Evolutionary conservation across 2,329 filamentous ascomycete species (phyloP).

Genomic region (Pseudogymnoascus sp.): DNA sequence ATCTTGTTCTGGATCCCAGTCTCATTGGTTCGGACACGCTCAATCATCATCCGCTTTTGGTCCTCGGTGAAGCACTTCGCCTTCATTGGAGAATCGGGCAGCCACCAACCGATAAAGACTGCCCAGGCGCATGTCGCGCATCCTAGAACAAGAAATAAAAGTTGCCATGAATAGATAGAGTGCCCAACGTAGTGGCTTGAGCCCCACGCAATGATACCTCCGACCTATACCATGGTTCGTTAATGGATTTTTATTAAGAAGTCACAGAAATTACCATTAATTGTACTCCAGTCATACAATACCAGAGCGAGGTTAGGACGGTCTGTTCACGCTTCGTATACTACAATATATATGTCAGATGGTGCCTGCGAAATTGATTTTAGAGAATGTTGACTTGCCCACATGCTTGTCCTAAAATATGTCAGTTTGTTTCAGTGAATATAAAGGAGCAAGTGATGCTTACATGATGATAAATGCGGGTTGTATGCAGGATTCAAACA

Average conservation of each 20-base stretch:
- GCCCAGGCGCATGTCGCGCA: constrained; percentile 29
- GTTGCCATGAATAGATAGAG: constrained; percentile 32
- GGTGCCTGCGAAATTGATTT: neutral
- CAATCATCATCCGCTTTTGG: constrained; percentile 27
- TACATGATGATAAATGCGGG: constrained; percentile 27
- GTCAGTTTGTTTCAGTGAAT: neutral
- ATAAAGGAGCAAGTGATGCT: constrained; percentile 11
- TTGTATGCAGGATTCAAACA: constrained; percentile 22
- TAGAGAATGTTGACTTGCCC: neutral
- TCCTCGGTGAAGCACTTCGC: constrained; percentile 17
- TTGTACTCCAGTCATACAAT: constrained; percentile 31
- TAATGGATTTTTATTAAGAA: neutral
- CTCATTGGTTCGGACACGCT: constrained; percentile 28
- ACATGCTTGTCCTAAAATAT: constrained; percentile 21
- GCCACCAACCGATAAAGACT: constrained; percentile 29
- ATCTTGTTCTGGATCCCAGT: constrained; percentile 27
- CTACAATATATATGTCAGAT: neutral
- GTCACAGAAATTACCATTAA: constrained; percentile 24
- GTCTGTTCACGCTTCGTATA: constrained; percentile 22
- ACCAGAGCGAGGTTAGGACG: constrained; percentile 20
- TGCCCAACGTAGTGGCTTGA: constrained; percentile 27
- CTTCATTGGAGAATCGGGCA: constrained; percentile 18
- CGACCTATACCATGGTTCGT: constrained; percentile 19
- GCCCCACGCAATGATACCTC: constrained; percentile 34
- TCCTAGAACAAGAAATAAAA: constrained; percentile 37